phyloP scores from a whole-genome alignment of 192 early-diverging fungal genomes.

The Mortierella antarctica region DNA sequence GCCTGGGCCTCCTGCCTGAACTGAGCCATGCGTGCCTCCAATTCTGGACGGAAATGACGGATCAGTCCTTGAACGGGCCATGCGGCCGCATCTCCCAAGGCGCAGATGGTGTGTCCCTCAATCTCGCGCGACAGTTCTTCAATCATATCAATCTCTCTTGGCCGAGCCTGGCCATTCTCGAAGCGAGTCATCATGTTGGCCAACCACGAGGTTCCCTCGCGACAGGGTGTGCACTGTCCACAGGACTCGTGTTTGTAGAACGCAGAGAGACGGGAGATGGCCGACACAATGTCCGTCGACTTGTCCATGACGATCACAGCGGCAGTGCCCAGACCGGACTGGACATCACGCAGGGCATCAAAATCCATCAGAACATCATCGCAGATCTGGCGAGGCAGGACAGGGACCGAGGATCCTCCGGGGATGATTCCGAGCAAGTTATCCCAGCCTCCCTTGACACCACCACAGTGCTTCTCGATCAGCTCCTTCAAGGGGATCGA shows the following conservation, averaged over 20 bases:
- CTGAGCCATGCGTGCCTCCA: conserved; percentile 73
- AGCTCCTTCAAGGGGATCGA: conserved; percentile 94
- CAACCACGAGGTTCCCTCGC: conserved; percentile 96
- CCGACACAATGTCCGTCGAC: conserved; percentile 92
- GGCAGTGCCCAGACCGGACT: conserved; percentile 95
- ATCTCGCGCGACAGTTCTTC: conserved; percentile 96
- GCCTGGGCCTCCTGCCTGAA: conserved; percentile 39
- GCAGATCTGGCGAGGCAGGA: conserved; percentile 86
- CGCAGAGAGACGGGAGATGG: conserved; percentile 90
- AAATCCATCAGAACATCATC: conserved; percentile 98
- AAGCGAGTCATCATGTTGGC: conserved; percentile 97
- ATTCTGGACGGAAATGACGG: conserved; percentile 90
- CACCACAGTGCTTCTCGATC: conserved; percentile 95
- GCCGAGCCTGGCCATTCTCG: conserved; percentile 83
- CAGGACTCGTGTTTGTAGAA: conserved; percentile 99
- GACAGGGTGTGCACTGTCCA: conserved; percentile 99
- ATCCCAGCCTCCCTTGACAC: conserved; percentile 98
- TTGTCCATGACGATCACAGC: conserved; percentile 99
- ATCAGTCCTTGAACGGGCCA: conserved; percentile 98
- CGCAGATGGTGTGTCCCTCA: conserved; percentile 99
- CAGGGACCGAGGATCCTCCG: conserved; percentile 95
- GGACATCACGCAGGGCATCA: conserved; percentile 93
- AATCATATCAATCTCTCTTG: conserved; percentile 95
- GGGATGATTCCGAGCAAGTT: conserved; percentile 97
- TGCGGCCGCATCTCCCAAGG: conserved; percentile 97